phyloP scores from a whole-genome alignment of 1,139 yeast genomes.

The Blastobotrys apis region DNA sequence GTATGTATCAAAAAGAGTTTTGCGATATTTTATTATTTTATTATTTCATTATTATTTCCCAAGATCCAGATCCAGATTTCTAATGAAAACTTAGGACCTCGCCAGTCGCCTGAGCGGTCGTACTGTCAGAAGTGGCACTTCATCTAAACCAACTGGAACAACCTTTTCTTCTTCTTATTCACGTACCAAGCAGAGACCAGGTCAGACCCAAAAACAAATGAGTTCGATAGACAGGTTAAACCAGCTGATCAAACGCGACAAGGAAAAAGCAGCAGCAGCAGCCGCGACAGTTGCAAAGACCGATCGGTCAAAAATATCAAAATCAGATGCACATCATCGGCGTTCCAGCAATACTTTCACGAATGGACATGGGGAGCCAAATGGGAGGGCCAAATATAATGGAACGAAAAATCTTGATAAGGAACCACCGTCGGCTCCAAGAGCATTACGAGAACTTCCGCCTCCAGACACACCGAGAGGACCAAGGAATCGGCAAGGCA shows the following conservation, averaged over 20 bases:
- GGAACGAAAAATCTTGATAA: background rate
- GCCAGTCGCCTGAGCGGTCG: background rate
- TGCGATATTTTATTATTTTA: background rate
- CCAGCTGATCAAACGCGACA: conserved; percentile 7
- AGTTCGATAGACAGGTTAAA: conserved; percentile 6
- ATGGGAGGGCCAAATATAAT: background rate
- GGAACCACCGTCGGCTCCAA: conserved; percentile 3
- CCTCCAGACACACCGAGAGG: too few relatives aligned
- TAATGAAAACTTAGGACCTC: background rate
- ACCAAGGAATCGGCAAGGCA: too few relatives aligned
- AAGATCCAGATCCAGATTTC: background rate
- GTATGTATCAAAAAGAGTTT: background rate
- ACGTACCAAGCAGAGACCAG: too few relatives aligned
- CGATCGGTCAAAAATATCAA: too few relatives aligned
- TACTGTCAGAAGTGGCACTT: too few relatives aligned
- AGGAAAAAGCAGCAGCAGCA: background rate
- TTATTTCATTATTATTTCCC: background rate
- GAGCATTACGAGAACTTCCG: background rate
- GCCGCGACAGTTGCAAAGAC: too few relatives aligned
- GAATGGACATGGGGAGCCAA: too few relatives aligned
- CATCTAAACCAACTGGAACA: too few relatives aligned
- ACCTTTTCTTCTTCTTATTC: too few relatives aligned
- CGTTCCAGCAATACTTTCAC: too few relatives aligned
- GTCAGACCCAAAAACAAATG: background rate
- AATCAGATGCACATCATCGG: too few relatives aligned